Evolutionary conservation across 2,329 filamentous ascomycete genomes (phyloP), one percentile per base, ranked within the genome.

Genomic region (Bimuria novae-zelandiae): DNA sequence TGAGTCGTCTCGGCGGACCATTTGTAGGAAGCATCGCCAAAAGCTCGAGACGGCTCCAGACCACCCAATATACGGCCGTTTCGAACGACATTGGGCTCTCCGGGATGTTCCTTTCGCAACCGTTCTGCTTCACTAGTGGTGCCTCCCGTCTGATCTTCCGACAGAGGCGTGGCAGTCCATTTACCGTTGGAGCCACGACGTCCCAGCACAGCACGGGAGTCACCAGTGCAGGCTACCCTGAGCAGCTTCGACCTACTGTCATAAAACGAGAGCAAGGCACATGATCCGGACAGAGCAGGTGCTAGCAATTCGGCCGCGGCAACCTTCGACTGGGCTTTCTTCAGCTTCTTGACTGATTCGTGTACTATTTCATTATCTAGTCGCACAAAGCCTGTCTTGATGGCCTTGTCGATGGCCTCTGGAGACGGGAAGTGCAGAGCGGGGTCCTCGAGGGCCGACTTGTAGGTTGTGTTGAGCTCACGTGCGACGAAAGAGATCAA

Each of bases 1-100:
- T 90, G 85, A 54, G 94, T 90, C 0, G 92, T 88, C 55, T 96
- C 91, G 46, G 84, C 83, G 54, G 84, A 89, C 94, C 94, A 99
- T 76, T 99, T 99, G 80, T 99, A 99, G 64, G 89, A 88, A 7
- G 94, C 93, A 74, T 99, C 94, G 30, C 94, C 95, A 74, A 99
- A 99, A 0, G 95, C 93, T 58, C 94, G 87, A 16, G 89, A 93
- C 3, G 94, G 94, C 73, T 99, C 94, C 11, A 99, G 80, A 16
- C 92, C 90, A 39, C 94, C 94, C 0, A 99, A 82, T 14, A 99
- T 90, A 56, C 94, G 89, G 5, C 94, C 94, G 63, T 96, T 94
- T 37, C 87, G 83, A 35, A 96, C 86, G 7, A 97, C 94, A 63
- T 92, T 82, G 12, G 90, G 88, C 75, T 99, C 94, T 23, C 89